These are phyloP conservation scores for Penicillium cataractarum DNA, from an alignment of 495 filamentous ascomycete genomes.

Conservation along the genomic window DNA sequence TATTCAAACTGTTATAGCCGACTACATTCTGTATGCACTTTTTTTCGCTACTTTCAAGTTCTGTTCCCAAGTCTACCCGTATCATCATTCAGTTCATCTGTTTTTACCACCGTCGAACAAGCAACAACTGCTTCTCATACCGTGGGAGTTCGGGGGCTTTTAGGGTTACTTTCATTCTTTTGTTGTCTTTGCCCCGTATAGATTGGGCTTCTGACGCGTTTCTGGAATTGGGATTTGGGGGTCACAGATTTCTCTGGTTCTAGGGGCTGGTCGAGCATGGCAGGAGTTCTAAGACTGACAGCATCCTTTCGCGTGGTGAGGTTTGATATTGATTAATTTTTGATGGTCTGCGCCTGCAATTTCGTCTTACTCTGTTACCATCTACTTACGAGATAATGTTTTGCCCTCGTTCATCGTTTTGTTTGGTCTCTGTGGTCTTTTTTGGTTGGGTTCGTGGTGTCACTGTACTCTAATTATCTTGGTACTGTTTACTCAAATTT, in stretches of 20 bases:
- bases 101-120: constrained; percentile 1
- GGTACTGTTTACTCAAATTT: constrained; percentile 5
- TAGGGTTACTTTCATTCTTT: constrained; percentile 13
- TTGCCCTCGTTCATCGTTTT: constrained; percentile 1
- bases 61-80: constrained; percentile 11
- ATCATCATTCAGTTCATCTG: constrained; percentile 3
- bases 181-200: constrained; percentile 21
- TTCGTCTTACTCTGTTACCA: constrained; percentile 8
- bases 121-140: constrained; percentile 11
- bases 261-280: constrained; percentile 38
- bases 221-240: constrained; percentile 20
- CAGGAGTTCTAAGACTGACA: constrained; percentile 45
- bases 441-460: constrained; percentile 5
- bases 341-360: constrained; percentile 15
- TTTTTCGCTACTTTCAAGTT: not conserved
- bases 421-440: constrained; percentile 9
- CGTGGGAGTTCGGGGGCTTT: constrained; percentile 21
- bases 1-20: not conserved
- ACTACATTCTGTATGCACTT: not conserved
- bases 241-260: constrained; percentile 23
- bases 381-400: constrained; percentile 29
- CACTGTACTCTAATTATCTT: constrained; percentile 22
- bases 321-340: constrained; percentile 21
- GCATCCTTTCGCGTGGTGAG: constrained; percentile 31
- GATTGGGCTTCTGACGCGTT: constrained; percentile 17